These are phyloP conservation scores for Panicum miliaceum DNA, from an alignment of 176 grass and related monocot genomes.

Conservation along the genomic window DNA sequence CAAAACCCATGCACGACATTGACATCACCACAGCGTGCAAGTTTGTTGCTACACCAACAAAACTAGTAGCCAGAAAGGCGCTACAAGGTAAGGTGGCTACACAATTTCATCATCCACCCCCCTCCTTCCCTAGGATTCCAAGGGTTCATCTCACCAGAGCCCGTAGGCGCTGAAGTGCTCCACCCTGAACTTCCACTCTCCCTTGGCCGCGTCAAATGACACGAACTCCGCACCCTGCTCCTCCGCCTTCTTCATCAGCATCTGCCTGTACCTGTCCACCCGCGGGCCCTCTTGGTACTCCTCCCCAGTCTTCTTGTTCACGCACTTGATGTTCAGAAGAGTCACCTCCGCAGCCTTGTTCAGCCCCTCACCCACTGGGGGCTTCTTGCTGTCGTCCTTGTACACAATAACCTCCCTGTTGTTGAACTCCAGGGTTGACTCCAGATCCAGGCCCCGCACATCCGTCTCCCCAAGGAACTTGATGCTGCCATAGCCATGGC, in stretches of 20 bases:
- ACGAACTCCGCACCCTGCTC: constrained; percentile 82
- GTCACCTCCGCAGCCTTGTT: constrained; percentile 87
- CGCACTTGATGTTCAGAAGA: constrained; percentile 80
- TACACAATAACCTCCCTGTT: constrained; percentile 88
- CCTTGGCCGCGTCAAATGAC: constrained; percentile 62
- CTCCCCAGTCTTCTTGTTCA: constrained; percentile 73
- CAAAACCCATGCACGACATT: no score
- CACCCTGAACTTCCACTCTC: constrained; percentile 95
- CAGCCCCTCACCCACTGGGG: constrained; percentile 74
- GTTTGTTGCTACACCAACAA: not conserved
- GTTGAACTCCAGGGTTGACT: constrained; percentile 74
- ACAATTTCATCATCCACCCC: not conserved
- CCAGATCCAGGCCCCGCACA: constrained; percentile 72
- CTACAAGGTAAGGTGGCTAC: not conserved
- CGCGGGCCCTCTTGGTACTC: constrained; percentile 51
- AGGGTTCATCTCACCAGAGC: constrained; percentile 18
- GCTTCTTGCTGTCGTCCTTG: constrained; percentile 79
- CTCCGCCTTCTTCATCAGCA: constrained; percentile 62
- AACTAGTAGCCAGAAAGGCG: not conserved
- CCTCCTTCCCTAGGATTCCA: no score
- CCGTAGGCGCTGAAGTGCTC: constrained; percentile 71
- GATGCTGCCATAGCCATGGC: constrained; percentile 77
- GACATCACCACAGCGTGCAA: no score
- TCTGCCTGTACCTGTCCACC: constrained; percentile 74
- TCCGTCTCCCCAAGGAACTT: constrained; percentile 80